Conservation (phyloP, 192 early-diverging fungal species). For the Dispira simplex region DNA sequence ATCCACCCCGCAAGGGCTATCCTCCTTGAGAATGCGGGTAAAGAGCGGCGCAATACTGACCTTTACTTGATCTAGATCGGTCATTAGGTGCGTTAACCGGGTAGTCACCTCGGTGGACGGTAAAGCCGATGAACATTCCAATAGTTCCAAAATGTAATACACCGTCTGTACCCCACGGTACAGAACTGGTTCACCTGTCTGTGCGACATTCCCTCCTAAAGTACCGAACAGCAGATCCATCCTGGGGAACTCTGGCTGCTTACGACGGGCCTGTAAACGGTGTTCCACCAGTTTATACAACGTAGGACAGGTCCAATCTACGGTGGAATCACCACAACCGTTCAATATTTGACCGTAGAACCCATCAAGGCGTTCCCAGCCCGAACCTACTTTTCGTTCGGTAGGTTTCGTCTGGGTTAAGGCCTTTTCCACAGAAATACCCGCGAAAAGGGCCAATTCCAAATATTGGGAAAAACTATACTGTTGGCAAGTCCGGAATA, state of each 20-base stretch:
- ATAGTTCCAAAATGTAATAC: neutral
- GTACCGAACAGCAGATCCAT: neutral
- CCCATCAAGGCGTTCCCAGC: neutral
- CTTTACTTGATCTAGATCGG: too few species aligned
- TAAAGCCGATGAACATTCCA: neutral
- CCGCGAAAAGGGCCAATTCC: constrained; percentile 4
- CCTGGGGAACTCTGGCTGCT: neutral
- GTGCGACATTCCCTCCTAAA: neutral
- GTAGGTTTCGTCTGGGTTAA: neutral
- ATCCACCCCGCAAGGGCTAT: too few species aligned
- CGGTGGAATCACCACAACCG: neutral
- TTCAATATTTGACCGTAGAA: neutral
- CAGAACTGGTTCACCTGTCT: neutral
- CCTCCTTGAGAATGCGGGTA: too few species aligned
- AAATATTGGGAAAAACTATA: neutral
- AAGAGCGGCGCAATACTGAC: too few species aligned
- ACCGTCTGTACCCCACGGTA: neutral
- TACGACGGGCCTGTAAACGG: neutral
- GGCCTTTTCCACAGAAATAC: neutral
- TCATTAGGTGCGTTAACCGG: neutral
- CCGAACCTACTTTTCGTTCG: neutral
- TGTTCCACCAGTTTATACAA: constrained; percentile 5
- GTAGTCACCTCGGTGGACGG: neutral
- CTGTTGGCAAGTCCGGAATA: neutral
- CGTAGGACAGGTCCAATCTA: neutral